Conservation (phyloP, 1,284 basidiomycete genomes). For the Heterobasidion irregulare region DNA sequence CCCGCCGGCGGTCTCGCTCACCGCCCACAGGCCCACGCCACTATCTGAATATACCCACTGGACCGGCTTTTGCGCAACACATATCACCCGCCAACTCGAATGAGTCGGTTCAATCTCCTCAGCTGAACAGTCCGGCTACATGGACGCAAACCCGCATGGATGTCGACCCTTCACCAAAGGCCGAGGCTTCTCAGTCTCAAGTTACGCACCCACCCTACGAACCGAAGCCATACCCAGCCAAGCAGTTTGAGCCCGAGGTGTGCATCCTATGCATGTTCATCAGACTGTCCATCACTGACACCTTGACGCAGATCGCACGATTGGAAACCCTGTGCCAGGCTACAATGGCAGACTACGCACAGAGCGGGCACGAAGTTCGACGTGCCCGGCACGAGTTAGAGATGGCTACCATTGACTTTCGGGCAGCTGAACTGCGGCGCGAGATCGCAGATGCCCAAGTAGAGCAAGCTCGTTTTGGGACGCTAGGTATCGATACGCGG, state of each 20-base stretch:
- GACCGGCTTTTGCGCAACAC: background rate
- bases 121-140: background rate
- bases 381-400: conserved; percentile 55
- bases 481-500: conserved; percentile 43
- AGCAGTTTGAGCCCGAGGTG: too few species aligned
- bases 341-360: conserved; percentile 31
- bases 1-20: conserved; percentile 13
- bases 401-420: conserved; percentile 46
- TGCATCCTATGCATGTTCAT: background rate
- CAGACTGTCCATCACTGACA: too few species aligned
- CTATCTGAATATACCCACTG: background rate
- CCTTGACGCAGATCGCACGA: conserved; percentile 18
- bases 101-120: background rate
- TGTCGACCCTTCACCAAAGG: background rate
- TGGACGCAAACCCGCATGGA: background rate
- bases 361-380: conserved; percentile 32
- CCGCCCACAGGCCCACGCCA: conserved; percentile 13
- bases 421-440: conserved; percentile 45
- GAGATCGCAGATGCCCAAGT: conserved; percentile 46
- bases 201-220: background rate
- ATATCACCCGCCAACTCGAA: background rate
- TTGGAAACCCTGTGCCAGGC: conserved; percentile 30
- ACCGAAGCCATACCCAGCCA: too few species aligned
- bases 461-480: conserved; percentile 50
- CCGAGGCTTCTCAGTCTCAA: background rate